Evolutionary conservation across 805 yeast genomes (phyloP), one percentile per base, ranked within the genome.

Genomic region (Blastobotrys terrestris): DNA sequence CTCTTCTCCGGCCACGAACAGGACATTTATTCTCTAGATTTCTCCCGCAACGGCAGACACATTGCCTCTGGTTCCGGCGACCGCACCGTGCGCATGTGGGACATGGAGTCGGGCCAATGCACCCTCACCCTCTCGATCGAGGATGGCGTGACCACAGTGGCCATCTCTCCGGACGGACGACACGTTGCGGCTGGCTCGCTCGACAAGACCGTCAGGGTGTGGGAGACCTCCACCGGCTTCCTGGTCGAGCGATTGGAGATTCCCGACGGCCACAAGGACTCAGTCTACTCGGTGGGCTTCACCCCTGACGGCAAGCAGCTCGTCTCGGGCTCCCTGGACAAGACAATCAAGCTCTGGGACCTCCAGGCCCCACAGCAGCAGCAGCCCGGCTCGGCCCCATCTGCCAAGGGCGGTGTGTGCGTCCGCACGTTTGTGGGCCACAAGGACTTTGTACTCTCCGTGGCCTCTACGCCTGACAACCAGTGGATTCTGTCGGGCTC

Each of bases 81-180:
- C 72, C 81, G 96, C 63, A 89, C 97, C 15, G 97, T 92, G 39
- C 80, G 97, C 67, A 85, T 94, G 65, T 92, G 99, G 99, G 97
- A 92, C 70, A 79, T 91, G 66, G 81, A 87, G 61, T 79, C 89
- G 41, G 94, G 96, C 20, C 90, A 87, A 72, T 88, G 96, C 68
- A 83, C 90, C 19, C 77, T 90, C 64, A 90, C 96, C 46, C 76
- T 92, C 59, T 81, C 90, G 15, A 91, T 92, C 63, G 97, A 92
- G 71, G 98, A 92, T 68, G 99, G 99, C 61, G 98, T 92, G 51
- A 92, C 99, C 52, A 92, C 99, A 0, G 97, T 92, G 46, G 96
- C 97, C 18, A 92, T 92, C 43, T 87, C 96, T 6, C 97, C 97
- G 48, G 95, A 92, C 69, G 97, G 97, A 41, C 81, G 84, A 61